Conservation (phyloP, 345 rosid genomes). For the rapeseed (Brassica napus) region Da-Ae NC_063440.1:20724001-20724500, state of each 20-base stretch:
- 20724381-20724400: slow-evolving; percentile 11
- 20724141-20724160: background rate
- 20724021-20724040: background rate
- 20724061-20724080: background rate
- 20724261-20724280: slow-evolving; percentile 40
- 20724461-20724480: background rate
- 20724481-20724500: slow-evolving; percentile 8
- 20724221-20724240: background rate
- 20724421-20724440: background rate
- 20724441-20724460: background rate
- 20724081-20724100: background rate
- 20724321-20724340: slow-evolving; percentile 32
- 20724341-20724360: slow-evolving; percentile 20
- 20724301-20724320: slow-evolving; percentile 11
- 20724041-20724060: background rate
- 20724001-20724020: background rate
- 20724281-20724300: background rate
- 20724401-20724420: background rate
- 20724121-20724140: background rate
- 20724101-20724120: background rate
- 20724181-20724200: background rate
- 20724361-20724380: slow-evolving; percentile 7
- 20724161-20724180: background rate
- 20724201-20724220: slow-evolving; percentile 32
- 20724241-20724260: slow-evolving; percentile 31